These are phyloP conservation scores for Cytospora chrysosperma DNA, from an alignment of 2,329 filamentous ascomycete species.

Conservation along the genomic window DNA sequence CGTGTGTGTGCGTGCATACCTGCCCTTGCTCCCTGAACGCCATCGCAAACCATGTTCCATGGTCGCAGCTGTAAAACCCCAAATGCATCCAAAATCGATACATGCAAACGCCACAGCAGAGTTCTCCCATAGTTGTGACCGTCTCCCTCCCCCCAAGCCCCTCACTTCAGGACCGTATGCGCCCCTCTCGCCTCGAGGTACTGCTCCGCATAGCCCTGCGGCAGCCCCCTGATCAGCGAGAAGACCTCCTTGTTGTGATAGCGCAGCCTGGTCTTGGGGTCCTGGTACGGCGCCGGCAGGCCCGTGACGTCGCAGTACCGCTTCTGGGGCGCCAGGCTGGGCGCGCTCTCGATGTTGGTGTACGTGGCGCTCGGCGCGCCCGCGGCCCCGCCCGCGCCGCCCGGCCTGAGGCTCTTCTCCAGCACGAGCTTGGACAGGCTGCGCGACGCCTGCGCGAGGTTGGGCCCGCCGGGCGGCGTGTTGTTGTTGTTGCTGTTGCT, in stretches of 20 bases:
- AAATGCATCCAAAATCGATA: not conserved
- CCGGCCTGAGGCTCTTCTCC: slow-evolving; percentile 68
- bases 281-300: slow-evolving; percentile 83
- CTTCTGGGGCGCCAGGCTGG: slow-evolving; percentile 78
- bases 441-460: slow-evolving; percentile 85
- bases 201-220: slow-evolving; percentile 79
- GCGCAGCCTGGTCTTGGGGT: slow-evolving; percentile 89
- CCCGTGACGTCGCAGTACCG: slow-evolving; percentile 97
- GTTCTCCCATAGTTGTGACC: too few species aligned
- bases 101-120: not conserved
- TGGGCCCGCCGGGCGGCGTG: slow-evolving; percentile 46
- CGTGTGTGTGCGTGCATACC: not conserved
- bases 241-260: slow-evolving; percentile 96
- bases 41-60: not conserved
- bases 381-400: slow-evolving; percentile 37
- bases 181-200: slow-evolving; percentile 89
- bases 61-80: not conserved
- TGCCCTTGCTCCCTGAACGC: slow-evolving; percentile 13
- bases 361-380: slow-evolving; percentile 78
- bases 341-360: slow-evolving; percentile 90
- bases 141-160: not conserved
- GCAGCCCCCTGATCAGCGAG: slow-evolving; percentile 73
- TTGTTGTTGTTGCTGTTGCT: slow-evolving; percentile 33
- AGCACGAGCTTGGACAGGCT: slow-evolving; percentile 85
- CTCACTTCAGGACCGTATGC: slow-evolving; percentile 88